Evolutionary conservation across 805 yeast species (phyloP).

Genomic region (Ogataea populi-albae): DNA sequence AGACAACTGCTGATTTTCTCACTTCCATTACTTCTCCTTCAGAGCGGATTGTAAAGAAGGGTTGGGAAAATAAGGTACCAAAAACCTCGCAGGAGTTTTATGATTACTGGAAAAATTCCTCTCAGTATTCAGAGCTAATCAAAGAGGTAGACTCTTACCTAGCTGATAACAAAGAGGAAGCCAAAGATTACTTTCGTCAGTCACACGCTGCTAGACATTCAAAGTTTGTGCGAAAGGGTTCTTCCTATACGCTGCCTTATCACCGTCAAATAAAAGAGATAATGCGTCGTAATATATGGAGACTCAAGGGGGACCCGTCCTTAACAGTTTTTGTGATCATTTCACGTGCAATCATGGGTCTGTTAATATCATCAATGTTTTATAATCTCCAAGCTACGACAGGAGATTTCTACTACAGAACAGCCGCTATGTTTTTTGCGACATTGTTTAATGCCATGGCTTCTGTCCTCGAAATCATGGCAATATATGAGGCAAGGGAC

Average conservation of each 20-base stretch:
- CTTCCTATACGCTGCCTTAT: constrained; percentile 51
- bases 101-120: constrained; percentile 38
- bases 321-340: constrained; percentile 39
- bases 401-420: constrained; percentile 48
- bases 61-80: constrained; percentile 40
- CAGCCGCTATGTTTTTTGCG: constrained; percentile 66
- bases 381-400: constrained; percentile 44
- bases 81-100: constrained; percentile 40
- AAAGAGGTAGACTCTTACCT: constrained; percentile 35
- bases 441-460: constrained; percentile 60
- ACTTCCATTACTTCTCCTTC: constrained; percentile 35
- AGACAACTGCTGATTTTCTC: constrained; percentile 43
- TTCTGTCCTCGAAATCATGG: constrained; percentile 55
- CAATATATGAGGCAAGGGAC: constrained; percentile 51
- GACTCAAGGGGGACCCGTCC: constrained; percentile 49
- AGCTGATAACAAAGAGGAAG: constrained; percentile 5
- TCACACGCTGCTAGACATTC: constrained; percentile 45
- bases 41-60: constrained; percentile 32
- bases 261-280: constrained; percentile 50
- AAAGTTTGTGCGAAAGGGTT: constrained; percentile 40
- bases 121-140: constrained; percentile 32
- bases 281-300: constrained; percentile 43
- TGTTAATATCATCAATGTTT: constrained; percentile 54
- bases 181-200: constrained; percentile 10
- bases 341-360: constrained; percentile 50